A percentile compares a stretch with the other conserved stretches of the same genome.
phyloP scores from a whole-genome alignment of 1,139 yeast genomes.

The Yamadazyma oceani region DNA sequence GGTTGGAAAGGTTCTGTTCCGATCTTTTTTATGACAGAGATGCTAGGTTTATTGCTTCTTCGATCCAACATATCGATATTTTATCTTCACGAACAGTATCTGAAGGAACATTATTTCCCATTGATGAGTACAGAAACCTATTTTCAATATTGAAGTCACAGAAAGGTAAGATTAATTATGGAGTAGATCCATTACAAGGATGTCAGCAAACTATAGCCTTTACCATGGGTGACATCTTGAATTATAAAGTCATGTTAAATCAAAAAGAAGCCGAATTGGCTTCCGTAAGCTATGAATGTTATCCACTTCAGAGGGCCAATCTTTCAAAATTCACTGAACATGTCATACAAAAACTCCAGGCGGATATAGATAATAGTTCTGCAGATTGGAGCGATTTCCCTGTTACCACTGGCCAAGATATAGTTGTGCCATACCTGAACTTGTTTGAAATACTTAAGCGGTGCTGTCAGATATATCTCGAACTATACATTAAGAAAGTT shows the following conservation, averaged over 20 bases:
- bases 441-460: conserved; percentile 5
- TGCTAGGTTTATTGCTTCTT: conserved; percentile 19
- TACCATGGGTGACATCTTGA: conserved; percentile 21
- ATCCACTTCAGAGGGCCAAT: not conserved
- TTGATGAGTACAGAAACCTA: conserved; percentile 15
- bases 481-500: conserved; percentile 10
- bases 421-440: not conserved
- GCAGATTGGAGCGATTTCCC: not conserved
- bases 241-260: conserved; percentile 12
- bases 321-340: not conserved
- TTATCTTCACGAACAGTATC: conserved; percentile 18
- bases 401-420: not conserved
- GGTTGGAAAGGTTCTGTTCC: conserved; percentile 30
- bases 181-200: conserved; percentile 25
- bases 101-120: conserved; percentile 19
- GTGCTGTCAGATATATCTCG: conserved; percentile 9
- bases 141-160: conserved; percentile 7
- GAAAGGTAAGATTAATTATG: conserved; percentile 13
- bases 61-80: conserved; percentile 24
- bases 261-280: not conserved
- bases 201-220: conserved; percentile 20
- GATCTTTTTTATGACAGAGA: conserved; percentile 21
- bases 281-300: not conserved
- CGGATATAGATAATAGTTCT: not conserved
- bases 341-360: not conserved